Evolutionary conservation across 2,329 filamentous ascomycete genomes (phyloP).

Genomic region (Mycosphaerella sp.): DNA sequence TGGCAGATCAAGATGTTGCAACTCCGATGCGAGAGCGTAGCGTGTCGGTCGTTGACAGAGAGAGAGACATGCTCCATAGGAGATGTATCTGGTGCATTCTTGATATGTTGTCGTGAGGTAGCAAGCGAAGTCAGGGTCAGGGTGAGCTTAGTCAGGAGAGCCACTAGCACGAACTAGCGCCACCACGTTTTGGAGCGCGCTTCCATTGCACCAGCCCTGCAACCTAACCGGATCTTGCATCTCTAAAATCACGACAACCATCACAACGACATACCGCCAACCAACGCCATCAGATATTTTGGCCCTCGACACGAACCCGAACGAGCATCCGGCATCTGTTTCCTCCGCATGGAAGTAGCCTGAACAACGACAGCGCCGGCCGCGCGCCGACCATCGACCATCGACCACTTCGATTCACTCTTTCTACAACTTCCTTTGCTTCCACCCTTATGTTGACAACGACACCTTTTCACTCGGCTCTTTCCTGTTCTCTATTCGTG

Average conservation of each 20-base stretch:
- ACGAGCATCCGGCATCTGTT: background rate
- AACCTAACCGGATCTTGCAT: too few species aligned
- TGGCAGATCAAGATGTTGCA: too few species aligned
- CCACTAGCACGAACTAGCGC: too few species aligned
- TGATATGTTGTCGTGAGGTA: too few species aligned
- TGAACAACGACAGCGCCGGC: constrained; percentile 1
- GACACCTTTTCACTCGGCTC: background rate
- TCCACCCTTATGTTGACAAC: constrained; percentile 4
- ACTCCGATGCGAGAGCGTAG: too few species aligned
- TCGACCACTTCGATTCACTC: background rate
- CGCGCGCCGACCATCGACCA: constrained; percentile 2
- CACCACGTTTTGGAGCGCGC: too few species aligned
- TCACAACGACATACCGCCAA: background rate
- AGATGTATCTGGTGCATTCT: too few species aligned
- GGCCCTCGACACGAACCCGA: background rate
- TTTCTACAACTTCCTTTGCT: background rate
- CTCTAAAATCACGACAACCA: background rate
- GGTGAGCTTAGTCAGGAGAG: too few species aligned
- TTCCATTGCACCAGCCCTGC: too few species aligned
- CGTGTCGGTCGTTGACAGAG: too few species aligned
- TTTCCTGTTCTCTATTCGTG: background rate
- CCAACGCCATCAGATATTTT: background rate
- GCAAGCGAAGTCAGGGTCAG: too few species aligned
- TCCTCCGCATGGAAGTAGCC: background rate
- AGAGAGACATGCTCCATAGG: too few species aligned